Base-by-base conservation (phyloP, 192 early-diverging fungal genomes). In the Obelidium mucronatum region DNA sequence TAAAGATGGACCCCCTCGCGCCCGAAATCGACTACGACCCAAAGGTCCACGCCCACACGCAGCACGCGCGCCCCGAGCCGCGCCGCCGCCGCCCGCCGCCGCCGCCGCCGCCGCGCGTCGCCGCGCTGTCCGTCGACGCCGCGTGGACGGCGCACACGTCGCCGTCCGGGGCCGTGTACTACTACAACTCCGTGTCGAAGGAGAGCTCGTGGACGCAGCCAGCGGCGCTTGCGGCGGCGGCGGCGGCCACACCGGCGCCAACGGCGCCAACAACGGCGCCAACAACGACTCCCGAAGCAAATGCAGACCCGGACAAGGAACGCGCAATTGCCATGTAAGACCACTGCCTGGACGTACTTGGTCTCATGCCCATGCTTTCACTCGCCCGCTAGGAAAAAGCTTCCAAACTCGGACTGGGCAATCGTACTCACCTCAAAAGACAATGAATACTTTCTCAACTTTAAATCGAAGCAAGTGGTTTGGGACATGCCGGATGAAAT, bases 371-470 rank as follows among this genome's bases (percentile, higher is more conserved):
- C 44, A 13, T 42, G n/a, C 33, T 48, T 40, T 67, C 11, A 74
- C 73, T 19, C 30, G 55, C 58, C 76, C 75, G 53, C 82, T 75
- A 85, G 87, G 72, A 88, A 87, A 40, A 85, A 86, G 39, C 88
- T 96, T 37, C 86, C 91, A 34, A 87, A 88, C 39, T 88, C 91
- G 0, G 64, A 77, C 4, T 96, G 94, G 94, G 86, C 86, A 51
- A 88, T 96, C 60, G 88, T 94, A 1, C 81, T 85, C 39, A 94
- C 93, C 15, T 89, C 81, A 36, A 63, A 82, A 11, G 89, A 91
- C 15, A 86, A 92, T 52, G 92, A 93, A 42, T 96, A 93, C 78
- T 96, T 87, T 73, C 91, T 91, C 74, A 90, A 94, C 82, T 78
- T 87, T 62, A 81, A 90, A 34, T 92, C 91, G 2, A 89, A 90